Evolutionary conservation across 2,329 filamentous ascomycete species (phyloP), one percentile per base, ranked within the genome.

Genomic region (Phaeosphaeria sp.): DNA sequence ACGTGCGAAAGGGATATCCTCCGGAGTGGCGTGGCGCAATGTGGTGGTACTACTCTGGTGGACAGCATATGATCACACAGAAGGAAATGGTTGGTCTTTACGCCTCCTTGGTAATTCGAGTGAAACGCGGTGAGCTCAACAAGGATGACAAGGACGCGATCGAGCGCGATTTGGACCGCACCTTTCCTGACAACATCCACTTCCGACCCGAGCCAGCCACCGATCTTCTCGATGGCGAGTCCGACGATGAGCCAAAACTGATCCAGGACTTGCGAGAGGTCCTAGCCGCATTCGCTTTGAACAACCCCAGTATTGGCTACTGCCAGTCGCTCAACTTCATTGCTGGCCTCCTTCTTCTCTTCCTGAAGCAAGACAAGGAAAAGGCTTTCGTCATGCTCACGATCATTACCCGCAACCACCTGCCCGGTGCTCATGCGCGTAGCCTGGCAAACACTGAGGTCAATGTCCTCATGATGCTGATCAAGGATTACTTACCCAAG

Each of bases 241-340:
- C 80, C 4, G 60, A 65, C 25, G 80, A 68, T 17, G 93, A 97
- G 78, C 92, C 91, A 0, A 83, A 87, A 13, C 92, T 97, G 69
- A 89, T 98, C 52, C 84, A 88, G 39, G 89, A 92, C 4, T 84
- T 98, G 7, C 90, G 94, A 27, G 88, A 92, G 42, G 92, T 98
- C 0, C 82, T 98, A 24, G 91, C 92, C 70, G 93, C 93, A 11
- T 98, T 97, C 76, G 89, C 94, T 2, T 85, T 97, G 43, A 92
- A 97, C 79, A 96, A 96, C 68, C 93, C 94, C 0, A 87, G 87
- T 53, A 96, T 97, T 66, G 94, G 94, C 15, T 98, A 98, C 77
- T 98, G 94, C 72, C 94, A 98, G 75, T 96, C 91, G 20, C 86
- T 98, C 27, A 98, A 98, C 77, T 98, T 98, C 77, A 86, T 98